Base-by-base conservation (phyloP, 2,329 filamentous ascomycete species). In the Plectosphaerella plurivora region DNA sequence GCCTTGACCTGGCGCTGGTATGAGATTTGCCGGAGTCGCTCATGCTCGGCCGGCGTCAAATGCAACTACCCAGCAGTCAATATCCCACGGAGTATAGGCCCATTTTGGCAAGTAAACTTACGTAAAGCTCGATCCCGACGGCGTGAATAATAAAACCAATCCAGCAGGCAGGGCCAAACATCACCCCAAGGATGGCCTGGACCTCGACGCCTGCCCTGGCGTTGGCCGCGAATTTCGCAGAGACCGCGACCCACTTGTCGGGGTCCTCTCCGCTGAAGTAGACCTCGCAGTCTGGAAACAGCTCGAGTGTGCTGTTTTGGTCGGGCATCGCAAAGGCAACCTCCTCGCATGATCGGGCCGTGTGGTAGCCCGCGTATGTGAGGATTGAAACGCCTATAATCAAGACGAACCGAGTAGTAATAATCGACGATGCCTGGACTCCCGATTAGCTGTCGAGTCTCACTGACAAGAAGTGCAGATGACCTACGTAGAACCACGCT, bases 1-100 rank as follows among this genome's bases (percentile, higher is more conserved):
- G 73, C 72, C 55, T 77, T 77, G n/a, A 80, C 53, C 59, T 84
- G 80, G 45, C 73, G 69, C 60, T 79, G 72, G 58, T 79, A 81
- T 20, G 73, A 77, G 3, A 82, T 69, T 35, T 70, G 65, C 15
- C 79, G 69, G 47, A 84, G 62, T 7, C 79, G 67, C 44, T 81
- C 68, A 2, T 67, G 65, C 58, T 84, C 80, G 14, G 63, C 68
- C 0, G 79, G 76, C 0, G 80, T 84, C 33, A 80, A 57, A 15
- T 62, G 63, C 22, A 82, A 65, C 66, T 81, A 72, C 7, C 18
- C 10, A 16, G 16, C 22, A 1, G 66, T 16, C 7, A 37, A 15
- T 10, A n/a, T 25, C 22, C 22, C 22, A 5, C 22, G 22, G 22
- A 22, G 22, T 22, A 22, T 22, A 22, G 22, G 22, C 22, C 22